These are phyloP conservation scores for Collybia nuda DNA, from an alignment of 768 basidiomycete genomes.

Conservation along the genomic window DNA sequence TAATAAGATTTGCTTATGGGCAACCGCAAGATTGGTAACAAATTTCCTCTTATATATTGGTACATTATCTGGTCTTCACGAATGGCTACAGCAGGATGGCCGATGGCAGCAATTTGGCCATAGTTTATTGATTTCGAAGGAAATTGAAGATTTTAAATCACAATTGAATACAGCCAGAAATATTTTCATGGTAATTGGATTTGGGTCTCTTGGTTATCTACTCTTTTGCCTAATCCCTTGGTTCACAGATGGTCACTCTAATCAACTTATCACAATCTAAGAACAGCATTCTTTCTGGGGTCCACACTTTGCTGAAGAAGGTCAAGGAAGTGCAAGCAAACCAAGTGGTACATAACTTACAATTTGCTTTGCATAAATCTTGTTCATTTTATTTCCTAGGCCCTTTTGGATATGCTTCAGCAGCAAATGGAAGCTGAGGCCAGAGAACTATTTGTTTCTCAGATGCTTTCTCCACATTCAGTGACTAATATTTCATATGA, in stretches of 20 bases:
- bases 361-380: too few relatives aligned
- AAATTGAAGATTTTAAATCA: constrained; percentile 10
- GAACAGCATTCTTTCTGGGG: too few relatives aligned
- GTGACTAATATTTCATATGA: constrained; percentile 6
- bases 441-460: constrained; percentile 4
- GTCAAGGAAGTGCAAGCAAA: constrained; percentile 3
- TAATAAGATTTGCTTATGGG: constrained; percentile 13
- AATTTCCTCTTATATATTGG: neutral
- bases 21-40: constrained; percentile 7
- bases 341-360: too few relatives aligned
- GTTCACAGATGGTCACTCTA: too few relatives aligned
- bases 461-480: constrained; percentile 3
- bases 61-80: too few relatives aligned
- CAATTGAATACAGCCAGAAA: constrained; percentile 5
- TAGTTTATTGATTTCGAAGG: constrained; percentile 1
- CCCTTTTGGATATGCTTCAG: too few relatives aligned
- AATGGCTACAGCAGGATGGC: constrained; percentile 2
- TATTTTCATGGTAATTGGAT: constrained; percentile 10
- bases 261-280: too few relatives aligned
- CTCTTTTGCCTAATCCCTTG: too few relatives aligned
- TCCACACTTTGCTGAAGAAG: too few relatives aligned
- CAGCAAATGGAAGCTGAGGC: constrained; percentile 8
- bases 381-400: too few relatives aligned
- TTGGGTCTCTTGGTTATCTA: too few relatives aligned
- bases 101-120: constrained; percentile 6